Percentiles rank a stretch among this genome's conserved stretches.
These are phyloP conservation scores for Cyamopsis tetragonoloba DNA, from an alignment of 306 rosid species.

Conservation along the genomic window DNA sequence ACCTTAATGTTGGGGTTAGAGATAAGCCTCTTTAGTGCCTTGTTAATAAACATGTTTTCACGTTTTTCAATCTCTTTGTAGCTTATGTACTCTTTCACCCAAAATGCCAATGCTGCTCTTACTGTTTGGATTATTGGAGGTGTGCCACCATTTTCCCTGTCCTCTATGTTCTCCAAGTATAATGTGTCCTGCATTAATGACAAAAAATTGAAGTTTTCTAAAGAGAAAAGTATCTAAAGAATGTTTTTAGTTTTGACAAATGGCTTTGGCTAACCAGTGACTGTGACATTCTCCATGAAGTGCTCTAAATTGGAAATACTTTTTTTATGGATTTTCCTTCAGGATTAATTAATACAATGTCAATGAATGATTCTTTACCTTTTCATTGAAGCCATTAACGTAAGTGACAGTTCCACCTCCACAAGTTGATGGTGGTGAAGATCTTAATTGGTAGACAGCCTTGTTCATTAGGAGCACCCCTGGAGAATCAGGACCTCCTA, in stretches of 20 bases:
- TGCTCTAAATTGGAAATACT: too few relatives aligned
- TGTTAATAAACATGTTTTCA: constrained; percentile 44
- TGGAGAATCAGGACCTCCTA: constrained; percentile 82
- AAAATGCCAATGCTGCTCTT: constrained; percentile 80
- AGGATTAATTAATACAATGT: too few relatives aligned
- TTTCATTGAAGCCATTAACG: constrained; percentile 66
- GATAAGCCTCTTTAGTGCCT: constrained; percentile 55
- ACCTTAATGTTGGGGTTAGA: constrained; percentile 51
- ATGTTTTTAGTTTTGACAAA: too few relatives aligned
- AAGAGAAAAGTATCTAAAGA: too few relatives aligned
- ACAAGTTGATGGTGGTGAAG: constrained; percentile 77
- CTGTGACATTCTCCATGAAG: too few relatives aligned
- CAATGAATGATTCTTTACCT: too few relatives aligned
- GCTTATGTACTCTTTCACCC: constrained; percentile 77
- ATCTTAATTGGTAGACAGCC: constrained; percentile 41
- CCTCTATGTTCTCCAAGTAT: constrained; percentile 65
- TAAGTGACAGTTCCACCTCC: constrained; percentile 80
- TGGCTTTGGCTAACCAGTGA: too few relatives aligned
- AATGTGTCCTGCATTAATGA: constrained; percentile 64
- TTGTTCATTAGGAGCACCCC: constrained; percentile 65
- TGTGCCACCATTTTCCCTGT: constrained; percentile 83
- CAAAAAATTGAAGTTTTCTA: not conserved
- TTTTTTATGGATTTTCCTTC: too few relatives aligned
- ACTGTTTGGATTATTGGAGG: constrained; percentile 82
- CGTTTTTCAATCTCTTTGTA: constrained; percentile 54